Evolutionary conservation across 2,329 filamentous ascomycete species (phyloP), one percentile per base, ranked within the genome.

Genomic region (Ilyonectria sp.): DNA sequence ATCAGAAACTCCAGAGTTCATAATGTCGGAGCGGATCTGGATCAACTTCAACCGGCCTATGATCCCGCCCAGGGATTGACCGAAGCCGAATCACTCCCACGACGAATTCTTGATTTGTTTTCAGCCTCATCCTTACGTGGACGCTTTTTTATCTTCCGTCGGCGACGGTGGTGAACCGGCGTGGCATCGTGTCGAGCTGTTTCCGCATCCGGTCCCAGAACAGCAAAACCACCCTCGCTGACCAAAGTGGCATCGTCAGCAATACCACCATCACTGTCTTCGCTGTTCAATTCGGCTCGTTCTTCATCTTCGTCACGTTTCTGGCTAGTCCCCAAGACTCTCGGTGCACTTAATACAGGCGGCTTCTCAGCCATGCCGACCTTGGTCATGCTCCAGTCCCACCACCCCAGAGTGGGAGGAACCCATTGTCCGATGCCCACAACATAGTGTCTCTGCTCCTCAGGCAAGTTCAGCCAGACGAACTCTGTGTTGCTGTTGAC

Each of bases 401-500:
- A 74, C 64, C 77, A 76, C 1, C 73, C 70, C 3, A 69, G 69
- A 1, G 69, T 71, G 0, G 79, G 79, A 2, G 79, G 79, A 17
- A 71, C 64, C 74, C 77, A 81, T 46, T 78, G 76, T 6, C 79
- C 79, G 44, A 81, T 75, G 10, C 78, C 79, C 31, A 74, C 71
- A 13, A 76, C 72, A 33, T 78, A 79, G 19, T 74, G 74, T 0
- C 72, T 68, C 59, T 81, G 79, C 0, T 80, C 77, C n/a, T 76
- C 71, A 1, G 79, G 81, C 5, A 82, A 67, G 35, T 81, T 81
- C 1, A 82, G 68, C 79, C 79, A 81, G 23, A 82, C 81, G 26
- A 82, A 79, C 35, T 78, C 74, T 65, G 74, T 76, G 54, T 78
- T 81, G 69, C 78, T 82, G 70, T 82, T 78, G 69, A 82, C 80